These are phyloP conservation scores for Dionaea muscipula DNA, from an alignment of 179 eudicot genomes.

Conservation along the genomic window DNA sequence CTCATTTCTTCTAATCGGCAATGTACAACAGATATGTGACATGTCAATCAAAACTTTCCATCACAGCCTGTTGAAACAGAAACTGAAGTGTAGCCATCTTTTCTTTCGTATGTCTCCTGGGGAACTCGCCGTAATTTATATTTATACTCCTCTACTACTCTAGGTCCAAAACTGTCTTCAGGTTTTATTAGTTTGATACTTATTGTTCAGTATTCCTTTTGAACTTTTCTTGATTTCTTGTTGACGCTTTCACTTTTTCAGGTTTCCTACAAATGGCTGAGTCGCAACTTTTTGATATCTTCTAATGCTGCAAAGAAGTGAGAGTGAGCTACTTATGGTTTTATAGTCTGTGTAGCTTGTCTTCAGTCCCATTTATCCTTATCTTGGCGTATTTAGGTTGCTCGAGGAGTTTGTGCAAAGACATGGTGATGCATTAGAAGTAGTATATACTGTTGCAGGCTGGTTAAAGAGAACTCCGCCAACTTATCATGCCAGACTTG, in stretches of 20 bases:
- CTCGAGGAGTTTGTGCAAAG: slow-evolving; percentile 71
- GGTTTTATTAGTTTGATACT: neutral
- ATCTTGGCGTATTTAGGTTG: slow-evolving; percentile 33
- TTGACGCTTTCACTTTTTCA: slow-evolving; percentile 12
- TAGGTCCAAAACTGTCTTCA: no score
- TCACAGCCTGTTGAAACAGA: no score
- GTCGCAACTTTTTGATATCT: slow-evolving; percentile 81
- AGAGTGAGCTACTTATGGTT: neutral
- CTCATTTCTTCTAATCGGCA: no score
- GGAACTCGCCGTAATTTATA: no score
- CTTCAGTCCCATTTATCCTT: neutral
- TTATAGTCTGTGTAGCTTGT: slow-evolving; percentile 1
- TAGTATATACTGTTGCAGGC: slow-evolving; percentile 67
- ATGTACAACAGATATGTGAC: no score
- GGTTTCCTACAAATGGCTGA: slow-evolving; percentile 98
- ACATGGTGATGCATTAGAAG: slow-evolving; percentile 49
- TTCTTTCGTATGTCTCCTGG: no score
- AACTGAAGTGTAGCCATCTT: no score
- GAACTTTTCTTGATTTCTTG: neutral
- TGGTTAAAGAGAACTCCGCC: slow-evolving; percentile 70
- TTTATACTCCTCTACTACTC: no score
- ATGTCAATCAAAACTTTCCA: no score
- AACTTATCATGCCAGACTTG: slow-evolving; percentile 61
- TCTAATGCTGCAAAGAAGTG: slow-evolving; percentile 80
- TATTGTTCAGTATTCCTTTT: neutral